Evolutionary conservation across 306 rosid genomes (phyloP).

Genomic region (Parietaria judaica): DNA sequence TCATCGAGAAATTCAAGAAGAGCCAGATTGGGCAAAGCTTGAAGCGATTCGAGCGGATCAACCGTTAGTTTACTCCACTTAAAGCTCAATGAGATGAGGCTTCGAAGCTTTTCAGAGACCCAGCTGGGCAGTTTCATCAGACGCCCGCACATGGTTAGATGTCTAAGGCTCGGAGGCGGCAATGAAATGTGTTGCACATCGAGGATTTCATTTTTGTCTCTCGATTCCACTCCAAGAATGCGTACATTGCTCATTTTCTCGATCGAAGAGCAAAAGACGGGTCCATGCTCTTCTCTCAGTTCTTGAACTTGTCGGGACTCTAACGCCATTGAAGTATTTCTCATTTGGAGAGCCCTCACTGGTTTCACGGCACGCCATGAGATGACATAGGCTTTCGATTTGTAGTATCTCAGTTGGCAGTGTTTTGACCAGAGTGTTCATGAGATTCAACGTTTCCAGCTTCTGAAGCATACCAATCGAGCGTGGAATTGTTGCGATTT

Average conservation of each 20-base stretch:
- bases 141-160: slow-evolving; percentile 28
- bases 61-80: slow-evolving; percentile 27
- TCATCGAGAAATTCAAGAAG: slow-evolving; percentile 22
- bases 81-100: slow-evolving; percentile 13
- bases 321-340: slow-evolving; percentile 21
- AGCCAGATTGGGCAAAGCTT: slow-evolving; percentile 23
- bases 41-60: slow-evolving; percentile 29
- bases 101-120: slow-evolving; percentile 23
- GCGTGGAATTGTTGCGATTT: slow-evolving; percentile 16
- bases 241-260: slow-evolving; percentile 17
- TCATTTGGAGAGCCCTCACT: slow-evolving; percentile 8
- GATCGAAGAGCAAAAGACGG: slow-evolving; percentile 26
- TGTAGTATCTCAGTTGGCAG: slow-evolving; percentile 24
- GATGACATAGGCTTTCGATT: slow-evolving; percentile 29
- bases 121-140: slow-evolving; percentile 25
- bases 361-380: slow-evolving; percentile 22
- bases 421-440: slow-evolving; percentile 17
- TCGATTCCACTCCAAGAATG: slow-evolving; percentile 15
- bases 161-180: slow-evolving; percentile 24
- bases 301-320: slow-evolving; percentile 14
- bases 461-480: slow-evolving; percentile 26
- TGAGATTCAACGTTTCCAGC: slow-evolving; percentile 33
- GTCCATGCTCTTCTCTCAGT: slow-evolving; percentile 20
- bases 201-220: slow-evolving; percentile 14
- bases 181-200: slow-evolving; percentile 19